phyloP scores from a whole-genome alignment of 129 eudicot species.

The Helianthus tuberosus region DNA sequence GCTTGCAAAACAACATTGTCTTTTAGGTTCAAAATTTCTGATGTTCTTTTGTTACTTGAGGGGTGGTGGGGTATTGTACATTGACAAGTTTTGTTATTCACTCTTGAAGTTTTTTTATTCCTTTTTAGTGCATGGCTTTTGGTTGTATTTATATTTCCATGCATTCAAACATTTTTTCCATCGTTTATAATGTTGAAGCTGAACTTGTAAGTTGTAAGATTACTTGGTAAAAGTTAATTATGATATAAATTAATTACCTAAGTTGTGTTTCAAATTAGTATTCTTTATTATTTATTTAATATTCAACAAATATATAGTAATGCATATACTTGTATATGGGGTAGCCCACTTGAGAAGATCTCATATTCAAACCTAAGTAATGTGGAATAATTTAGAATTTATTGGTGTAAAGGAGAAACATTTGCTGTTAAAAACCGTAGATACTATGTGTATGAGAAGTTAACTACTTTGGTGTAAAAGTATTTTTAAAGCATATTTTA shows the following conservation, averaged over 20 bases:
- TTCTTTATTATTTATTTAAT: too few species aligned
- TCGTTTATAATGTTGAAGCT: neutral
- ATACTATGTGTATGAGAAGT: too few species aligned
- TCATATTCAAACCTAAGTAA: too few species aligned
- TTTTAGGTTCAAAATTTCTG: slow-evolving; percentile 24
- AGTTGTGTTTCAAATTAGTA: too few species aligned
- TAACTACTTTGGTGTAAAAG: neutral
- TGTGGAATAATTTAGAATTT: too few species aligned
- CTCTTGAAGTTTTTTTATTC: slow-evolving; percentile 2
- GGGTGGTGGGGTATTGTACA: slow-evolving; percentile 43
- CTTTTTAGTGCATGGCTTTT: slow-evolving; percentile 26
- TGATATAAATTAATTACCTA: neutral
- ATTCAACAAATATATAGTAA: too few species aligned
- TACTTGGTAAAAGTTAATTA: neutral
- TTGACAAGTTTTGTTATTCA: slow-evolving; percentile 55
- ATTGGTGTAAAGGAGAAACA: too few species aligned
- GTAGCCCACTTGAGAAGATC: too few species aligned
- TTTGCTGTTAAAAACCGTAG: too few species aligned
- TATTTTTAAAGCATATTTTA: neutral
- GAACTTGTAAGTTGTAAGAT: neutral
- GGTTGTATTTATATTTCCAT: slow-evolving; percentile 8
- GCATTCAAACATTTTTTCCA: slow-evolving; percentile 1
- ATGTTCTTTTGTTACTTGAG: slow-evolving; percentile 33
- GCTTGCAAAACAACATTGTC: slow-evolving; percentile 17
- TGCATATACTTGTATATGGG: too few species aligned